Evolutionary conservation across 495 filamentous ascomycete species (phyloP).

Genomic region (Barbatosphaeria neglecta): DNA sequence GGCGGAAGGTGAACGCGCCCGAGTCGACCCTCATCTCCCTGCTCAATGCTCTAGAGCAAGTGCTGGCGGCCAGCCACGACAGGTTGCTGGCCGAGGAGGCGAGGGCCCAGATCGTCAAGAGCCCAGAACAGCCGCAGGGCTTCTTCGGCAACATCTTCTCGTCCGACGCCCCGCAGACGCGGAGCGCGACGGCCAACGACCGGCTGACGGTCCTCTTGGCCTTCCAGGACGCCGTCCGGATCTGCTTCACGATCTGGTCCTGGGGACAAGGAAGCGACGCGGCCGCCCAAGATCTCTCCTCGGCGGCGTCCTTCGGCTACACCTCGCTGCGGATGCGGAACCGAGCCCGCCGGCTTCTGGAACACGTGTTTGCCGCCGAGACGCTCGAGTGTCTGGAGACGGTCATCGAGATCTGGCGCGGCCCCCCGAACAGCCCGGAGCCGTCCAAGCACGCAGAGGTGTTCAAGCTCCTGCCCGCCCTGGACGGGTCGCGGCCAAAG

Average conservation of each 20-base stretch:
- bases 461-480: conserved; percentile 75
- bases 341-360: conserved; percentile 71
- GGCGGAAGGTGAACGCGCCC: conserved; percentile 27
- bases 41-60: conserved; percentile 79
- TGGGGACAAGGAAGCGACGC: conserved; percentile 62
- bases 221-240: conserved; percentile 87
- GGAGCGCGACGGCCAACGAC: conserved; percentile 79
- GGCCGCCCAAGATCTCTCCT: conserved; percentile 49
- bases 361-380: conserved; percentile 88
- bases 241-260: conserved; percentile 89
- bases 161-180: conserved; percentile 60
- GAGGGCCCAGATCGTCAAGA: conserved; percentile 54
- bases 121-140: conserved; percentile 73
- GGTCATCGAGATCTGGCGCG: conserved; percentile 67
- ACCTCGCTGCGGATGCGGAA: conserved; percentile 84
- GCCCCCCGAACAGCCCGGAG: conserved; percentile 23
- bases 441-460: conserved; percentile 38
- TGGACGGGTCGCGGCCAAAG: conserved; percentile 84
- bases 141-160: conserved; percentile 95
- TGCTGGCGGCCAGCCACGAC: conserved; percentile 80
- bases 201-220: conserved; percentile 87
- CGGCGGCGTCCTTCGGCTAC: conserved; percentile 75
- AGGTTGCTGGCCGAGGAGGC: conserved; percentile 65
- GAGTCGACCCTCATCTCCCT: conserved; percentile 65
- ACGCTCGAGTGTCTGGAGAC: conserved; percentile 93